Evolutionary conservation across 2,329 filamentous ascomycete genomes (phyloP).

Genomic region (Chaetomium sp.): DNA sequence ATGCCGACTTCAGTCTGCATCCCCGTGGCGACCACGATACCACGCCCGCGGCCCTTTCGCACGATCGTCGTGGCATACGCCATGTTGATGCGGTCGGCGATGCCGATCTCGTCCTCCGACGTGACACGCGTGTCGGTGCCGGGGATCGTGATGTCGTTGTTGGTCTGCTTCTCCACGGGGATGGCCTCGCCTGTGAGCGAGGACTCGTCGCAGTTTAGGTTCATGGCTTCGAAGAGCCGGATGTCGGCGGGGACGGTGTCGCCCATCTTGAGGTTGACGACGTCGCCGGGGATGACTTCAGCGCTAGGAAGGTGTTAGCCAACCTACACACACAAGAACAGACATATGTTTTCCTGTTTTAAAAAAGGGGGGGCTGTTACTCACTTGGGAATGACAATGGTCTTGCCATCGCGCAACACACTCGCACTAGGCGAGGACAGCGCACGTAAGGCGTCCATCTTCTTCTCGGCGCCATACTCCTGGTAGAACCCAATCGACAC

Average conservation of each 20-base stretch:
- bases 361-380: conserved; percentile 17
- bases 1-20: conserved; percentile 71
- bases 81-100: conserved; percentile 68
- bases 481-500: conserved; percentile 62
- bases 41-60: conserved; percentile 64
- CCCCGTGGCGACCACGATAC: conserved; percentile 66
- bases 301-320: conserved; percentile 34
- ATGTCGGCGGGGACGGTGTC: conserved; percentile 71
- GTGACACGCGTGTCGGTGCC: conserved; percentile 41
- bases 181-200: conserved; percentile 71
- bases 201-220: conserved; percentile 72
- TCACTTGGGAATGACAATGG: conserved; percentile 51
- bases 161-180: conserved; percentile 60
- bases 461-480: conserved; percentile 59
- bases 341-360: neutral
- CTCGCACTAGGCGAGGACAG: conserved; percentile 57
- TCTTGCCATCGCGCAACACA: conserved; percentile 54
- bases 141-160: conserved; percentile 40
- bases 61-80: conserved; percentile 69
- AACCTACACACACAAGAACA: neutral
- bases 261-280: conserved; percentile 61
- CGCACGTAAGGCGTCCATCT: conserved; percentile 58
- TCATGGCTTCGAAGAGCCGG: conserved; percentile 65
- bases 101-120: conserved; percentile 48
- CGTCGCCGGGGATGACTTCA: conserved; percentile 65